phyloP scores from a whole-genome alignment of 768 basidiomycete genomes.

The Trametes maxima region DNA sequence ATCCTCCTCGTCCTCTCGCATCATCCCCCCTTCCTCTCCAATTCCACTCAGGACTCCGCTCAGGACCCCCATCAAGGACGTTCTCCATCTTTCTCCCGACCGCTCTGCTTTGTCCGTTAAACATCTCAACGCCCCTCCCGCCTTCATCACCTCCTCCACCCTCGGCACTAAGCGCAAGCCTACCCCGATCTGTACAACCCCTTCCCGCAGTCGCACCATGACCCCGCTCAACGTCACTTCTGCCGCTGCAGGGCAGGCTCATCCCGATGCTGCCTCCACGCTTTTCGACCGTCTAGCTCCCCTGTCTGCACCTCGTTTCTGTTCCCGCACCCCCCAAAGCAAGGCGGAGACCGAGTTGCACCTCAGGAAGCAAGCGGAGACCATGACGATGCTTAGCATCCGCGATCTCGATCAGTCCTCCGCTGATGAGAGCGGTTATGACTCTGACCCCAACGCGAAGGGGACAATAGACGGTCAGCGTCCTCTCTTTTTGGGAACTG shows the following conservation, averaged over 20 bases:
- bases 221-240: conserved; percentile 44
- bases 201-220: conserved; percentile 50
- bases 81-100: conserved; percentile 26
- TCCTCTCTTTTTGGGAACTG: conserved; percentile 17
- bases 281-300: conserved; percentile 57
- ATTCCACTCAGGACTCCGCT: conserved; percentile 62
- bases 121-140: conserved; percentile 32
- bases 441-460: conserved; percentile 42
- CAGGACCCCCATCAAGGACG: conserved; percentile 60
- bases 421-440: conserved; percentile 50
- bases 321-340: conserved; percentile 49
- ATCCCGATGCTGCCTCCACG: conserved; percentile 15
- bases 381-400: conserved; percentile 62
- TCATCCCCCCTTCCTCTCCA: conserved; percentile 47
- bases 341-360: conserved; percentile 55
- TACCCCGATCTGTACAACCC: conserved; percentile 51
- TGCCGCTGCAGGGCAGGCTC: conserved; percentile 19
- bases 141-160: conserved; percentile 14
- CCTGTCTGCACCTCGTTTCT: conserved; percentile 54
- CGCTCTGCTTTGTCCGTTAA: conserved; percentile 45
- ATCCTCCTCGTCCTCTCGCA: conserved; percentile 40
- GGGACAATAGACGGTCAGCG: conserved; percentile 22
- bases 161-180: conserved; percentile 70
- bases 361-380: conserved; percentile 60
- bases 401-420: conserved; percentile 51